Evolutionary conservation across 129 eudicot genomes (phyloP), one percentile per base, ranked within the genome.

Genomic region (sunflower (Helianthus annuus)): DNA sequence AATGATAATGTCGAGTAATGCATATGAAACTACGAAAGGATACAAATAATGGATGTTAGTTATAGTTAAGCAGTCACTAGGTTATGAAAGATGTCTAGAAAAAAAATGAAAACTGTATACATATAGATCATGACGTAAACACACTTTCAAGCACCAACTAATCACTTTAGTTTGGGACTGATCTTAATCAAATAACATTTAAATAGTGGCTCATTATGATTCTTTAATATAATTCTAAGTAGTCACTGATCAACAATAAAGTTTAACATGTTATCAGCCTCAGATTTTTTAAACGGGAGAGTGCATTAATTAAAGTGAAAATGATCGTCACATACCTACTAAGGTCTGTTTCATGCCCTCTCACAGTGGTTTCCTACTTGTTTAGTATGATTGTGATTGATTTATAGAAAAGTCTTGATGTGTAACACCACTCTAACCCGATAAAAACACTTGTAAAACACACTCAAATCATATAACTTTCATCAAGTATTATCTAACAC

Each of bases 331-430:
- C 59, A 42, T 45, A 65, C 65, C 78, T 52, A 53, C 79, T 38
- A 14, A 64, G 29, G 72, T 74, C 79, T 53, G 39, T 38, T 51
- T 15, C 71, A 15, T 49, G 38, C 38, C 77, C 45, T 61, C 55
- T 75, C 56, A 17, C 38, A 66, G 72, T 65, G 67, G 76, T 71
- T 57, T 62, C 76, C 79, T 75, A 66, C 73, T 65, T 40, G 48
- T 64, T 75, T 52, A 75, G 39, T 53, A 22, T 65, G 66, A 66
- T 66, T 40, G 64, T 3, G 15, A 53, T 64, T 4, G 44, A 46
- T 40, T 52, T 4, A 29, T 24, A 5, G 73, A 54, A 75, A 40
- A 54, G 66, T 75, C 72, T 54, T 14, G 10, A 53, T 38, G 1
- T 63, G 14, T 42, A 65, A 2, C 58, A 19, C 53, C 72, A 38